phyloP scores from a whole-genome alignment of 2,329 filamentous ascomycete species.

The Trichoderma sp. region DNA sequence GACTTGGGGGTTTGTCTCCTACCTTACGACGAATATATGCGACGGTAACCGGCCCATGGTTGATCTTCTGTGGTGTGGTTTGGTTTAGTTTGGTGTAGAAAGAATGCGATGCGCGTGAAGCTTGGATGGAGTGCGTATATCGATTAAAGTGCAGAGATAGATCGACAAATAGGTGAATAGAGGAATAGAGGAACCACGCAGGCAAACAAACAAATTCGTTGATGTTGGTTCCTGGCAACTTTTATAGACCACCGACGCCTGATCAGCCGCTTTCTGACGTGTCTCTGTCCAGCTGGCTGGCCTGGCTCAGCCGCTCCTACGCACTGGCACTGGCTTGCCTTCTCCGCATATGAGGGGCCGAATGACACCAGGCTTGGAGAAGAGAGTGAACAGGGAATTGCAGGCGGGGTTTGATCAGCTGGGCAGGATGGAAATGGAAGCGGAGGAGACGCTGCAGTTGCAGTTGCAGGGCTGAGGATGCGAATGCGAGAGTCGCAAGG shows the following conservation, averaged over 20 bases:
- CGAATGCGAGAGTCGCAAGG: background rate
- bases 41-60: conserved; percentile 41
- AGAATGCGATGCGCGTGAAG: background rate
- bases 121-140: background rate
- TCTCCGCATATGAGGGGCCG: conserved; percentile 12
- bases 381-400: background rate
- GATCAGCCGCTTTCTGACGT: background rate
- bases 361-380: background rate
- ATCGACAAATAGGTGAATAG: background rate
- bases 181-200: background rate
- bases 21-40: conserved; percentile 46
- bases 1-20: conserved; percentile 11
- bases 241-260: background rate
- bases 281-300: background rate
- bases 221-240: background rate
- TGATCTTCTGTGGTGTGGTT: background rate
- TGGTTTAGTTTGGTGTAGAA: background rate
- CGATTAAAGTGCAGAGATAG: background rate
- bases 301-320: background rate
- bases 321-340: background rate
- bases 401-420: conserved; percentile 18
- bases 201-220: background rate
- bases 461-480: background rate
- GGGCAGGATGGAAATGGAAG: background rate
- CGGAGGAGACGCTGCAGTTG: background rate